These are phyloP conservation scores for Leptographium galeiforme DNA, from an alignment of 2,329 filamentous ascomycete genomes.

Conservation along the genomic window DNA sequence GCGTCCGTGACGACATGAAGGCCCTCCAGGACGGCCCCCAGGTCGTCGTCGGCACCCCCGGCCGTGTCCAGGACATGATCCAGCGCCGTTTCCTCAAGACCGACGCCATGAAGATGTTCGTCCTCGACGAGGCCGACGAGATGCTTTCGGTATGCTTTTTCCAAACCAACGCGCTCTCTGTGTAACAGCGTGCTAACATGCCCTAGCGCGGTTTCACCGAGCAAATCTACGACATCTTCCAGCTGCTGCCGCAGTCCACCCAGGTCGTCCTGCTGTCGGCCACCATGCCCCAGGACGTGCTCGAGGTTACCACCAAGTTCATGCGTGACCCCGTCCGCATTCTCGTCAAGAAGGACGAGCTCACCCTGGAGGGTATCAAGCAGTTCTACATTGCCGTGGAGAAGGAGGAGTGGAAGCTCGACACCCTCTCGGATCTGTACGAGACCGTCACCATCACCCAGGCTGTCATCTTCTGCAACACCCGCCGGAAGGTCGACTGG, in stretches of 20 bases:
- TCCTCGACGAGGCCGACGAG: constrained; percentile 98
- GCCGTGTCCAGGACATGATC: constrained; percentile 99
- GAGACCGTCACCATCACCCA: constrained; percentile 99
- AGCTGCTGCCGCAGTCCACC: constrained; percentile 92
- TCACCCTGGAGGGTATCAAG: constrained; percentile 99
- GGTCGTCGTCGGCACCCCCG: constrained; percentile 94
- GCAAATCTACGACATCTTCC: constrained; percentile 99
- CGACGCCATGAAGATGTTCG: constrained; percentile 98
- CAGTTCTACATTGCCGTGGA: constrained; percentile 99
- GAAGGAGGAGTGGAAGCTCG: constrained; percentile 99
- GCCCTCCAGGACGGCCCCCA: constrained; percentile 91
- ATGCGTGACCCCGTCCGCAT: constrained; percentile 99
- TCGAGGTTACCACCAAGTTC: constrained; percentile 99
- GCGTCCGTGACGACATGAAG: constrained; percentile 97
- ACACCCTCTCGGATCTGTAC: constrained; percentile 96
- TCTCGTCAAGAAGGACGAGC: constrained; percentile 98
- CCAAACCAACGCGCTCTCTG: not conserved
- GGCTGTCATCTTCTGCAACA: constrained; percentile 99
- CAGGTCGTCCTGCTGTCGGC: constrained; percentile 97
- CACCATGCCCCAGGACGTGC: constrained; percentile 97
- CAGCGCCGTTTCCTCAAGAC: constrained; percentile 95
- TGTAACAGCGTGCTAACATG: constrained; percentile 19
- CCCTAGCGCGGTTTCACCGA: constrained; percentile 88
- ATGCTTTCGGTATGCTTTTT: constrained; percentile 69
- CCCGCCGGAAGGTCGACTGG: constrained; percentile 99